These are phyloP conservation scores for Euphrasia arctica DNA, from an alignment of 305 asterid genomes.

Conservation along the genomic window DNA sequence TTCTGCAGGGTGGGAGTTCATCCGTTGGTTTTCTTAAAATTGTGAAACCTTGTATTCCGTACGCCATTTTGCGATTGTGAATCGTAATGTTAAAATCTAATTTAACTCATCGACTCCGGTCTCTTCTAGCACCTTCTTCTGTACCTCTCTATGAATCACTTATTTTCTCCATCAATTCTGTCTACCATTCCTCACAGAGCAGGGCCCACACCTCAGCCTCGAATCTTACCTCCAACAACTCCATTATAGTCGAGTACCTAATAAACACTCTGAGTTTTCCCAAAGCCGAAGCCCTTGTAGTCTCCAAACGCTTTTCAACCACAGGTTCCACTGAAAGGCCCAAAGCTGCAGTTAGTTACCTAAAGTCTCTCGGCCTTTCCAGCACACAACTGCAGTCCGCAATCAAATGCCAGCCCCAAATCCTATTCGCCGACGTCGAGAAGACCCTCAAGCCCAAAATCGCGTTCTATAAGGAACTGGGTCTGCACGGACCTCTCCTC, in stretches of 20 bases:
- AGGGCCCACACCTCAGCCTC: constrained; percentile 15
- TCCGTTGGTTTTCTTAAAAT: background rate
- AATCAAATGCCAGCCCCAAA: constrained; percentile 14
- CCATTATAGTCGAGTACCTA: constrained; percentile 9
- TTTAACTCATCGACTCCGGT: background rate
- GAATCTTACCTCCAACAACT: constrained; percentile 1
- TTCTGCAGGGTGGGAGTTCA: background rate
- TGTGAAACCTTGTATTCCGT: background rate
- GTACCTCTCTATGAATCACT: background rate
- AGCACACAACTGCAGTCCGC: constrained; percentile 31
- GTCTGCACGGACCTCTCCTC: constrained; percentile 29
- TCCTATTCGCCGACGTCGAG: constrained; percentile 31
- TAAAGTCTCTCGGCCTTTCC: constrained; percentile 25
- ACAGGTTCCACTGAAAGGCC: constrained; percentile 12
- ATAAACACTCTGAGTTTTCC: constrained; percentile 14
- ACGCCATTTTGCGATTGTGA: background rate
- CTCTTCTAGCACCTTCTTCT: background rate
- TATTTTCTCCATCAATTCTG: background rate
- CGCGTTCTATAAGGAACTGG: constrained; percentile 29
- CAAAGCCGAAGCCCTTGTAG: background rate
- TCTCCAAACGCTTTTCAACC: background rate
- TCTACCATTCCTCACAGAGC: background rate
- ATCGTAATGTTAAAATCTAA: constrained; percentile 4
- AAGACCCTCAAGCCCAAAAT: constrained; percentile 38
- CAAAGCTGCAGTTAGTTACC: constrained; percentile 2